Conservation (phyloP, 768 basidiomycete species). For the Amanita brunnescens region DNA sequence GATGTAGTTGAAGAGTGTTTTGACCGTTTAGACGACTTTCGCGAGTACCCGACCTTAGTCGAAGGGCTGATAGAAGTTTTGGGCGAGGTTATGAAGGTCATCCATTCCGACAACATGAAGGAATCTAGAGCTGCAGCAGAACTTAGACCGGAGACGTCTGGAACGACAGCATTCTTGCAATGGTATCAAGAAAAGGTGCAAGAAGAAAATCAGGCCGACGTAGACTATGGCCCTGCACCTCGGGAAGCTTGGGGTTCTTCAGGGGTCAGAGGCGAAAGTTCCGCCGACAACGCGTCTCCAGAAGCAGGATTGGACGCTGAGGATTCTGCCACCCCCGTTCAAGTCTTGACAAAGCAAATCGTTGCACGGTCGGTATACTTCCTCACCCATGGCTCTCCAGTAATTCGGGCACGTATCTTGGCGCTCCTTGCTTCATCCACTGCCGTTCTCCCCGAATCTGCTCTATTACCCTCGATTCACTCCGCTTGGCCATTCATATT, state of each 20-base stretch:
- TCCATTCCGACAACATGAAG: constrained; percentile 44
- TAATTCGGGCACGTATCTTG: constrained; percentile 80
- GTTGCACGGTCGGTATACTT: constrained; percentile 83
- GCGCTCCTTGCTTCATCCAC: constrained; percentile 65
- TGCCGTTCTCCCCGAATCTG: constrained; percentile 60
- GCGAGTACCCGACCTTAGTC: constrained; percentile 83
- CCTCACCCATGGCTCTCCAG: constrained; percentile 81
- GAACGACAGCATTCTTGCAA: constrained; percentile 43
- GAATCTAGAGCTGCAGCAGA: constrained; percentile 8
- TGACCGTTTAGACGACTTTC: constrained; percentile 91
- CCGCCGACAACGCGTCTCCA: constrained; percentile 13
- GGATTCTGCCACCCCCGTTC: constrained; percentile 54
- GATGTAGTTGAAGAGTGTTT: constrained; percentile 98
- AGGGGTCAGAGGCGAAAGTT: constrained; percentile 9
- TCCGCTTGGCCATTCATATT: constrained; percentile 92
- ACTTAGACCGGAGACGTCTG: constrained; percentile 7
- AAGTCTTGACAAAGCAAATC: constrained; percentile 75
- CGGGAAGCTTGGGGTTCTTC: constrained; percentile 45
- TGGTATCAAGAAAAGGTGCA: constrained; percentile 56
- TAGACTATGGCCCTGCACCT: constrained; percentile 54
- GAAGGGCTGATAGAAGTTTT: constrained; percentile 85
- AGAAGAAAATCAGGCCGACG: constrained; percentile 27
- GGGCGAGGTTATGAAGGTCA: constrained; percentile 72
- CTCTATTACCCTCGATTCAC: constrained; percentile 79
- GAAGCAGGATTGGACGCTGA: constrained; percentile 34